These are phyloP conservation scores for Rhizopogon sp. DNA, from an alignment of 768 basidiomycete species.

Conservation along the genomic window DNA sequence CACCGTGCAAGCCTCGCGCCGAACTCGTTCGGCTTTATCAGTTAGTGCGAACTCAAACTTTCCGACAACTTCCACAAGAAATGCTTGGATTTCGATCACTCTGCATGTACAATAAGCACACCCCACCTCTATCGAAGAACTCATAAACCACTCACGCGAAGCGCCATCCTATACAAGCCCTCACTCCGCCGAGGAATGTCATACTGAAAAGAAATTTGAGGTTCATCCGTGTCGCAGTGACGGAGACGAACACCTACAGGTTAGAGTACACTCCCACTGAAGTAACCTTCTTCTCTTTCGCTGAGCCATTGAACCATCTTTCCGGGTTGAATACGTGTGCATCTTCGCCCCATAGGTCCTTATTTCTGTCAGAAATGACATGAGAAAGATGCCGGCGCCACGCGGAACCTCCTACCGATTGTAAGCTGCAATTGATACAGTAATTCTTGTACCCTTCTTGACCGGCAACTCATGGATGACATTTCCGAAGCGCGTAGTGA, in stretches of 20 bases:
- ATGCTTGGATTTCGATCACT: too few relatives aligned
- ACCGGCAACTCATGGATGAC: conserved; percentile 39
- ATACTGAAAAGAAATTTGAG: conserved; percentile 11
- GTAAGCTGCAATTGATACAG: conserved; percentile 49
- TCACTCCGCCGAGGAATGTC: conserved; percentile 21
- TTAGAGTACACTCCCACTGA: conserved; percentile 24
- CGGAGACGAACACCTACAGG: conserved; percentile 12
- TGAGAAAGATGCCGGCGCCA: background rate
- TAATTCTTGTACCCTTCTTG: conserved; percentile 45
- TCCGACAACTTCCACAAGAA: too few relatives aligned
- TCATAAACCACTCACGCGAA: conserved; percentile 20
- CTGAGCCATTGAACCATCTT: conserved; percentile 18
- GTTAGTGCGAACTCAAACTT: too few relatives aligned
- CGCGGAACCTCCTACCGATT: conserved; percentile 35
- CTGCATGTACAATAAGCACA: too few relatives aligned
- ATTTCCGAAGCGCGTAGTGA: conserved; percentile 41
- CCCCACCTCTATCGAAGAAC: too few relatives aligned
- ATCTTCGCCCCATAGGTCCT: conserved; percentile 27
- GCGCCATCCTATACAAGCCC: conserved; percentile 26
- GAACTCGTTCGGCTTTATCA: too few relatives aligned
- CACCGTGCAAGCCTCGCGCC: too few relatives aligned
- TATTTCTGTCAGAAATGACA: conserved; percentile 15
- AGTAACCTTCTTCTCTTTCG: conserved; percentile 11
- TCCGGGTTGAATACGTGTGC: conserved; percentile 27
- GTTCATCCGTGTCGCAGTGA: background rate